Evolutionary conservation across 306 rosid genomes (phyloP).

Genomic region (Citrullus colocynthis): DNA sequence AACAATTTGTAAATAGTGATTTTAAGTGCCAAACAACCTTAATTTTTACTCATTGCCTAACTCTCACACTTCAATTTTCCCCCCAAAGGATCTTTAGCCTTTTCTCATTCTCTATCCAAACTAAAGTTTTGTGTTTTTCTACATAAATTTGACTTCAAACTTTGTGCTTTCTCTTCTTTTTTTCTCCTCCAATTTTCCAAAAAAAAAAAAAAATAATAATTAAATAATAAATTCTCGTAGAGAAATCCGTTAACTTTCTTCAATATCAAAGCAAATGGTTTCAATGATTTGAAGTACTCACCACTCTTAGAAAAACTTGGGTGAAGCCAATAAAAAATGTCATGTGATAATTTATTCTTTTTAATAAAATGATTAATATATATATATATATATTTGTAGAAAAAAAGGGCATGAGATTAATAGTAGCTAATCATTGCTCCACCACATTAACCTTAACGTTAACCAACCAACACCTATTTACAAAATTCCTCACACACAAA

Average conservation of each 20-base stretch:
- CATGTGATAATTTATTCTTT: no score
- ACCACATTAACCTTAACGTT: not conserved
- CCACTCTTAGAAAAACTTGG: no score
- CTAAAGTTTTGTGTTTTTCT: not conserved
- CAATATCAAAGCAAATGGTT: not conserved
- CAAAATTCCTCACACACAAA: not conserved
- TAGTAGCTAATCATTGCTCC: no score
- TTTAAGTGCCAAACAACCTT: not conserved
- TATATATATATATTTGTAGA: no score
- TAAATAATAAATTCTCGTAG: not conserved
- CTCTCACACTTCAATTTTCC: not conserved
- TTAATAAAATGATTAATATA: no score
- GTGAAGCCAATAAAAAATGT: no score
- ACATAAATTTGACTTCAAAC: not conserved
- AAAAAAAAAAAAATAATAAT: no score
- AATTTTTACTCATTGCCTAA: not conserved
- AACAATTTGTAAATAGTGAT: not conserved
- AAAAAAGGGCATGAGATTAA: no score
- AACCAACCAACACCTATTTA: not conserved
- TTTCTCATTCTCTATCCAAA: not conserved
- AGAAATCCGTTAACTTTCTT: not conserved
- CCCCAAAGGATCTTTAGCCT: not conserved
- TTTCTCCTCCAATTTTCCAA: not conserved
- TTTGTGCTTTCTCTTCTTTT: not conserved
- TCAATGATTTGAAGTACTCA: not conserved